Percentiles rank a stretch among this genome's conserved stretches.
Conservation (phyloP, 768 basidiomycete species). For the Chiua virens region DNA sequence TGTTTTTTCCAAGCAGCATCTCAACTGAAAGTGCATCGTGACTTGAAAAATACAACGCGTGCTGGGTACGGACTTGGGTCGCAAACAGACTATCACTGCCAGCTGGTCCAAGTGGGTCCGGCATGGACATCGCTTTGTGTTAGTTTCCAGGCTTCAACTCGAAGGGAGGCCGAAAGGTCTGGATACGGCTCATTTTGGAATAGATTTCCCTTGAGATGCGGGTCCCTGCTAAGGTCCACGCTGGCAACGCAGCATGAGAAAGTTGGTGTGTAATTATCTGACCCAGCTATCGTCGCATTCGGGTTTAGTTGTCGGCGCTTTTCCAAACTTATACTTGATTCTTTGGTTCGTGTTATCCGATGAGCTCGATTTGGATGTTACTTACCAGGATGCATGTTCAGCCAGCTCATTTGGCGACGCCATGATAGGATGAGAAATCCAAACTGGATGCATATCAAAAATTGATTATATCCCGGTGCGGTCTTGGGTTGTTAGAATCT, state of each 20-base stretch:
- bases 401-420: too few species aligned
- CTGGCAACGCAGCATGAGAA: conserved; percentile 9
- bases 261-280: not conserved
- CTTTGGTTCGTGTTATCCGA: not conserved
- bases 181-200: too few species aligned
- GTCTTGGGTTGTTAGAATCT: not conserved
- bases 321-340: too few species aligned
- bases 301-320: too few species aligned
- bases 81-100: too few species aligned
- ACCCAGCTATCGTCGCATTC: not conserved
- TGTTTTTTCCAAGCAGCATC: too few species aligned
- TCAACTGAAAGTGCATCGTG: too few species aligned
- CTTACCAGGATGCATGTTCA: not conserved
- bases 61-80: too few species aligned
- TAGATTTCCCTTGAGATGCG: too few species aligned
- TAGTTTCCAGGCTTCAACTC: not conserved
- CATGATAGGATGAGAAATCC: conserved; percentile 11
- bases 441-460: not conserved
- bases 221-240: not conserved
- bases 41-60: too few species aligned
- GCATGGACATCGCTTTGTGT: too few species aligned
- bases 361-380: conserved; percentile 1
- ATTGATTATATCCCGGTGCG: conserved; percentile 3
- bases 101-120: not conserved
- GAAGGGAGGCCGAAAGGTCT: not conserved